These are phyloP conservation scores for Cladosporium phlei DNA, from an alignment of 2,329 filamentous ascomycete species.

Conservation along the genomic window DNA sequence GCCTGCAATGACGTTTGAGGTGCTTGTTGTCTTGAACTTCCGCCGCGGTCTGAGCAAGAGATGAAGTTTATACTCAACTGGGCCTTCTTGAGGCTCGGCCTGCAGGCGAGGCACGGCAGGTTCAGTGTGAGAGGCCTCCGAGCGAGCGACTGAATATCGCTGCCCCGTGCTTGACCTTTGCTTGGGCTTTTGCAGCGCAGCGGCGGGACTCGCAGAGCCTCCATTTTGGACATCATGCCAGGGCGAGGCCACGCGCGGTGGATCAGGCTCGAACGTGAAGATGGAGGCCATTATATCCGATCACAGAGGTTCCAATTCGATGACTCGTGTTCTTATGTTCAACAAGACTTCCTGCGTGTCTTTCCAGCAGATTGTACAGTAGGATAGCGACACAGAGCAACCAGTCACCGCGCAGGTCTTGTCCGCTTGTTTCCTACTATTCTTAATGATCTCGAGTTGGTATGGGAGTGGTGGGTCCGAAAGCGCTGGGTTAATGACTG, in stretches of 20 bases:
- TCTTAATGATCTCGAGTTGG: constrained; percentile 46
- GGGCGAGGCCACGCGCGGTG: constrained; percentile 81
- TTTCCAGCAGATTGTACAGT: neutral
- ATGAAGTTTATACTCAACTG: constrained; percentile 95
- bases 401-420: neutral
- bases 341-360: too few relatives aligned
- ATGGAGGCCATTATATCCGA: constrained; percentile 71
- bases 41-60: constrained; percentile 74
- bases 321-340: too few relatives aligned
- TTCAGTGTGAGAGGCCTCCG: neutral
- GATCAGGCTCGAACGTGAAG: constrained; percentile 89
- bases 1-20: constrained; percentile 49
- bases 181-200: constrained; percentile 9
- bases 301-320: too few relatives aligned
- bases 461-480: constrained; percentile 48
- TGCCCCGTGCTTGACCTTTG: constrained; percentile 1
- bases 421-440: neutral
- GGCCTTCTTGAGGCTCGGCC: constrained; percentile 87
- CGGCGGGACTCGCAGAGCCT: constrained; percentile 13
- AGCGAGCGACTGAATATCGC: neutral
- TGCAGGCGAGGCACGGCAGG: constrained; percentile 64
- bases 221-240: constrained; percentile 53
- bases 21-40: constrained; percentile 68
- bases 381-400: too few relatives aligned
- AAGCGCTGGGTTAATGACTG: constrained; percentile 44